Evolutionary conservation across 495 filamentous ascomycete species (phyloP).

Genomic region (Sabuloglossum arenarium): DNA sequence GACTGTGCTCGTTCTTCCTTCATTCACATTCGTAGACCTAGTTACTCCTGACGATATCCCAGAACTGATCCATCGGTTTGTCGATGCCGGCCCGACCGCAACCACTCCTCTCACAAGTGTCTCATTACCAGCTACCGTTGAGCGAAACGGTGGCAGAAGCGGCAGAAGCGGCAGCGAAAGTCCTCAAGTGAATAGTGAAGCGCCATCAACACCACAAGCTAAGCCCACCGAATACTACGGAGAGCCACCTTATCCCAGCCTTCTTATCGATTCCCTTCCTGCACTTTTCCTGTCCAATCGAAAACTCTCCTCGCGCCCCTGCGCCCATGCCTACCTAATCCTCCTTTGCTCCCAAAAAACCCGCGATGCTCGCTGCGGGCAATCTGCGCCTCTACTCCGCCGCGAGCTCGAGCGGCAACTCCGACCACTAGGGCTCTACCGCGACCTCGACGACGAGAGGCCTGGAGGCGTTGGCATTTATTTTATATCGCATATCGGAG

Average conservation of each 20-base stretch:
- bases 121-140: not conserved
- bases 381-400: constrained; percentile 68
- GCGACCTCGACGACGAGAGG: constrained; percentile 69
- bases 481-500: constrained; percentile 89
- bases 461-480: constrained; percentile 85
- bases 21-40: constrained; percentile 70
- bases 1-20: constrained; percentile 66
- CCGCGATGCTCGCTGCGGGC: constrained; percentile 85
- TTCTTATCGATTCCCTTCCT: constrained; percentile 2
- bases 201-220: not conserved
- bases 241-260: not conserved
- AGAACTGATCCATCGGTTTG: constrained; percentile 45
- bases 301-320: constrained; percentile 43
- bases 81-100: constrained; percentile 56
- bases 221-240: not conserved
- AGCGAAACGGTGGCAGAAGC: not conserved
- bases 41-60: constrained; percentile 59
- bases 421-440: constrained; percentile 60
- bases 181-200: not conserved
- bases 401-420: constrained; percentile 83
- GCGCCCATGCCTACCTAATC: constrained; percentile 67
- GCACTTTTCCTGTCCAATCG: constrained; percentile 15
- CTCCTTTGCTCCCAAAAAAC: constrained; percentile 86
- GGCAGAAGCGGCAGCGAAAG: not conserved
- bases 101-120: constrained; percentile 35